A percentile compares a stretch with the other conserved stretches of the same genome.
Evolutionary conservation across 371 early-diverging fungal species (phyloP).

Genomic region (Rhizopus stolonifer): DNA sequence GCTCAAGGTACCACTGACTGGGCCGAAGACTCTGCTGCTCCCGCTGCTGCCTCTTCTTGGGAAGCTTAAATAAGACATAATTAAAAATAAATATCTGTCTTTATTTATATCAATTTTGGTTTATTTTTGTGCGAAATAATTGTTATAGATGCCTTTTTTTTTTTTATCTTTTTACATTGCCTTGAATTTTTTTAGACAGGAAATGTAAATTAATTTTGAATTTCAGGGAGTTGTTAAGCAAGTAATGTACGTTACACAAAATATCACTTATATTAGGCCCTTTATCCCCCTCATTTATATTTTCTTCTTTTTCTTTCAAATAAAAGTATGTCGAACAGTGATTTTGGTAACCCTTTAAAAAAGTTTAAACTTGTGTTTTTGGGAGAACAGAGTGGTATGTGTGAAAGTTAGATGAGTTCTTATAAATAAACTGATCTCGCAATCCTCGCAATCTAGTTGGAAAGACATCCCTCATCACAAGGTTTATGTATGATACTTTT

Average conservation of each 20-base stretch:
- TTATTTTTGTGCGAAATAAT: too few relatives aligned
- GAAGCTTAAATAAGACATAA: conserved; percentile 11
- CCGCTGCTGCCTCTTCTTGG: conserved; percentile 33
- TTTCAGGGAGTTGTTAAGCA: too few relatives aligned
- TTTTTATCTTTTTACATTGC: not conserved
- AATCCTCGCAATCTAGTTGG: conserved; percentile 70
- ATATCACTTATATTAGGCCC: not conserved
- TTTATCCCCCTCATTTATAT: conserved; percentile 8
- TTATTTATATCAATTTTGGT: not conserved
- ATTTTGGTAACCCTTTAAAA: conserved; percentile 65
- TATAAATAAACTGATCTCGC: not conserved
- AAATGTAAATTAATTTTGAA: too few relatives aligned
- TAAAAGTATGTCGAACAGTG: conserved; percentile 18
- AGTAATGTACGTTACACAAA: not conserved
- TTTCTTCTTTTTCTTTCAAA: conserved; percentile 4
- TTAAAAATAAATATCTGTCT: not conserved
- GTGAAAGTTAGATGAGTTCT: conserved; percentile 6
- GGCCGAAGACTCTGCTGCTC: conserved; percentile 18
- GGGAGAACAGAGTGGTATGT: conserved; percentile 96
- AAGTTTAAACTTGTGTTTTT: conserved; percentile 94
- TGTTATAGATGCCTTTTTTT: not conserved
- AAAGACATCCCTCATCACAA: conserved; percentile 98
- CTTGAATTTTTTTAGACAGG: too few relatives aligned
- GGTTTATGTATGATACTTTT: conserved; percentile 98
- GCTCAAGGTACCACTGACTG: conserved; percentile 23